Percentiles rank a stretch among this genome's conserved stretches.
Evolutionary conservation across 1,284 basidiomycete species (phyloP).

Genomic region (Ceratobasidium sp.): DNA sequence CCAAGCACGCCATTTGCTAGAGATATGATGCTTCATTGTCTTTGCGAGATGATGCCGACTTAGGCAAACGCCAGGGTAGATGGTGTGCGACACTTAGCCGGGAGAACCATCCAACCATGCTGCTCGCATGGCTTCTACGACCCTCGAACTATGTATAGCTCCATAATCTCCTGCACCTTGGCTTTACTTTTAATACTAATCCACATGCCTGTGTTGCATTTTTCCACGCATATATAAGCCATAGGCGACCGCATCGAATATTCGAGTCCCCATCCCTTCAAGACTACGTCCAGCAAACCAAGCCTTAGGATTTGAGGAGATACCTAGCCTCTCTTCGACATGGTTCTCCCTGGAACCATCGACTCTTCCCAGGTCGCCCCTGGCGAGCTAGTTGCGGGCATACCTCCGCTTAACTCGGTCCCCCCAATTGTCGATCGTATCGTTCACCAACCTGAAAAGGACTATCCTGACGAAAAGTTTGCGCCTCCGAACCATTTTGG

Average conservation of each 20-base stretch:
- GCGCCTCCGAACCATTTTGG: neutral
- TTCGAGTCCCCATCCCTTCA: neutral
- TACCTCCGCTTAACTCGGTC: neutral
- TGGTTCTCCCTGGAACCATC: neutral
- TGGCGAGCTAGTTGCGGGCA: neutral
- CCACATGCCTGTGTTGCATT: neutral
- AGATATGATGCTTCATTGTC: neutral
- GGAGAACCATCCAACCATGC: constrained; percentile 29
- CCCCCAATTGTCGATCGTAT: neutral
- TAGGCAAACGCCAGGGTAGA: neutral
- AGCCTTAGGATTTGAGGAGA: too few relatives aligned
- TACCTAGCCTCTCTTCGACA: too few relatives aligned
- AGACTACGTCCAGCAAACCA: neutral
- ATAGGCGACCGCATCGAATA: neutral
- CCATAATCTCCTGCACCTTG: neutral
- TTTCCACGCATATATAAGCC: constrained; percentile 21
- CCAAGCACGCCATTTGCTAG: constrained; percentile 10
- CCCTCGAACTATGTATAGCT: neutral
- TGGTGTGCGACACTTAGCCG: constrained; percentile 23
- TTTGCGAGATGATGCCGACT: neutral
- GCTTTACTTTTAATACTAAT: neutral
- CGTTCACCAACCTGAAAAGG: neutral
- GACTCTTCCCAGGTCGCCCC: neutral
- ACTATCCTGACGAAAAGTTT: neutral
- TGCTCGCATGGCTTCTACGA: constrained; percentile 13